Evolutionary conservation across 345 rosid genomes (phyloP).

Genomic region (Salix exigua): DNA sequence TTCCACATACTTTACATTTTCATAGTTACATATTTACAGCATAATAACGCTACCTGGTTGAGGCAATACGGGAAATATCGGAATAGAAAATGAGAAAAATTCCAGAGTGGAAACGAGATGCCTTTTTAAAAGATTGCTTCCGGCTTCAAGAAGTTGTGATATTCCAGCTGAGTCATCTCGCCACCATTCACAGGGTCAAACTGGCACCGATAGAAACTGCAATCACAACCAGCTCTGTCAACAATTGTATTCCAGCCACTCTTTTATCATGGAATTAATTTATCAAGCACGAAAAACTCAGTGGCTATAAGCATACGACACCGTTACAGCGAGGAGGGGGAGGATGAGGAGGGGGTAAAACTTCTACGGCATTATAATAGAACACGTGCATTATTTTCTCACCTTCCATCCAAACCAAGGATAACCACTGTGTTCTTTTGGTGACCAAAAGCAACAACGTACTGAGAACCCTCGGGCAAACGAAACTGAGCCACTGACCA

Average conservation of each 20-base stretch:
- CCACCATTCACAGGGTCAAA: constrained; percentile 89
- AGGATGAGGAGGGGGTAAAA: neutral
- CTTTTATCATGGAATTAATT: neutral
- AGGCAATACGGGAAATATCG: neutral
- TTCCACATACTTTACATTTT: neutral
- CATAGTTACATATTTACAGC: constrained; percentile 14
- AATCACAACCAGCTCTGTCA: constrained; percentile 14
- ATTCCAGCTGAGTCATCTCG: constrained; percentile 85
- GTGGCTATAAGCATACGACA: neutral
- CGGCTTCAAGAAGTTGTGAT: constrained; percentile 78
- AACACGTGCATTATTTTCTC: neutral
- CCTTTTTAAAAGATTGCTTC: constrained; percentile 46
- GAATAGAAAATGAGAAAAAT: neutral
- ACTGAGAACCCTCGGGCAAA: constrained; percentile 76
- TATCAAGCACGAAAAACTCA: too few species aligned
- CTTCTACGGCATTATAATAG: neutral
- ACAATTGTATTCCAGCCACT: neutral
- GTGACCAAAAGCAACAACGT: constrained; percentile 89
- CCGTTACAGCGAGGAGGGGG: neutral
- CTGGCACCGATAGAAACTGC: constrained; percentile 87
- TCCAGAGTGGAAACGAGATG: neutral
- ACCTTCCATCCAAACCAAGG: constrained; percentile 98
- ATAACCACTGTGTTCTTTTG: constrained; percentile 81
- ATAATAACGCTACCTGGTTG: neutral
- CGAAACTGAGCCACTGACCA: constrained; percentile 97